phyloP scores from a whole-genome alignment of 345 rosid genomes.

The Eucalyptus pauciflora region DNA sequence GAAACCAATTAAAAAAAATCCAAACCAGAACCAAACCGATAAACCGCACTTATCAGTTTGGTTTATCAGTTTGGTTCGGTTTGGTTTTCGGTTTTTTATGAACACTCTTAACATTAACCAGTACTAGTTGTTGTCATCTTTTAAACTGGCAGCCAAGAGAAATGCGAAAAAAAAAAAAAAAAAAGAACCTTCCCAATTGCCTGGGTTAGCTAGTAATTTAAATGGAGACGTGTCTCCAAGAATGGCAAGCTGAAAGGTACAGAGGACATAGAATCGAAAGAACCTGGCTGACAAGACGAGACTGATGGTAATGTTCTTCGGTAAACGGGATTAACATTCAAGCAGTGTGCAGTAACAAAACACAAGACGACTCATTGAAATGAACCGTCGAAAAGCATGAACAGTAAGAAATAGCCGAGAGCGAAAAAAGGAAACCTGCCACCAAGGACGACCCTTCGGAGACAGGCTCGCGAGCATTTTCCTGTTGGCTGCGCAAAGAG shows the following conservation, averaged over 20 bases:
- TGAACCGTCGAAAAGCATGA: background rate
- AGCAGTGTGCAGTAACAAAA: background rate
- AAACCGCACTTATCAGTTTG: background rate
- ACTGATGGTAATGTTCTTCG: background rate
- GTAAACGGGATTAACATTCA: background rate
- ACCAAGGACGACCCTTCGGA: slow-evolving; percentile 36
- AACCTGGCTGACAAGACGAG: background rate
- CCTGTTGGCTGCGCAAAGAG: slow-evolving; percentile 46
- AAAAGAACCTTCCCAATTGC: background rate
- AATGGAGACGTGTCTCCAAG: background rate
- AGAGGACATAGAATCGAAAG: background rate
- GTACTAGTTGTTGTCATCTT: background rate
- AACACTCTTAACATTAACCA: background rate
- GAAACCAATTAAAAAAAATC: background rate
- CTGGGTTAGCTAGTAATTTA: background rate
- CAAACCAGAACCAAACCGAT: background rate
- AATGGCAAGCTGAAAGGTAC: background rate
- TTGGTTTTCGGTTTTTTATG: background rate
- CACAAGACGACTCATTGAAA: background rate
- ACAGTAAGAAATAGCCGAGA: background rate
- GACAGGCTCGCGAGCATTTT: slow-evolving; percentile 38
- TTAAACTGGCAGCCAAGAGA: background rate
- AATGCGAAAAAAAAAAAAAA: background rate
- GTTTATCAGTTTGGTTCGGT: background rate
- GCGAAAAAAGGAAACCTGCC: slow-evolving; percentile 37